Percentiles rank a stretch among this genome's conserved stretches.
Conservation (phyloP, 768 basidiomycete species). For the Russula vinacea region DNA sequence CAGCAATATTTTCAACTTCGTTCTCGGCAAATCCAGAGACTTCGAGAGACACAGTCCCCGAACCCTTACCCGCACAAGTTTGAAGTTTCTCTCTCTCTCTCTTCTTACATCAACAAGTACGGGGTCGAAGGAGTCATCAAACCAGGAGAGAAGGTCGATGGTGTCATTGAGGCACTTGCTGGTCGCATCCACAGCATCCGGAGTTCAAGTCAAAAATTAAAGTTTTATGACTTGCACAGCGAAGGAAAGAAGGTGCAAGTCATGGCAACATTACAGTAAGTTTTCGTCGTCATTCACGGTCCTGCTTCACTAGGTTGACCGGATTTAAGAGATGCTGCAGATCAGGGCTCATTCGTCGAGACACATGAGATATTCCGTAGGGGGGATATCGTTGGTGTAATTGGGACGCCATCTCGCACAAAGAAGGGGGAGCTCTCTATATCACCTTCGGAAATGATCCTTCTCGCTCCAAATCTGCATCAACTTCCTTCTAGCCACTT, state of each 20-base stretch:
- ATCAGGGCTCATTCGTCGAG: conserved; percentile 61
- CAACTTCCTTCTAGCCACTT: conserved; percentile 90
- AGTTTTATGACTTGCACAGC: conserved; percentile 91
- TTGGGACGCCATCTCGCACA: conserved; percentile 84
- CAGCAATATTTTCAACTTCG: conserved; percentile 98
- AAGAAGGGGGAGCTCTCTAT: conserved; percentile 96
- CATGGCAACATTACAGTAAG: conserved; percentile 84
- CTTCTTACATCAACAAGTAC: conserved; percentile 69
- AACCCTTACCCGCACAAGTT: conserved; percentile 99
- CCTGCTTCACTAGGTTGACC: conserved; percentile 1
- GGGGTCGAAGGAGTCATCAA: conserved; percentile 68
- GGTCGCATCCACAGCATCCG: conserved; percentile 93
- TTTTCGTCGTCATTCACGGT: conserved; percentile 20
- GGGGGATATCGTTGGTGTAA: conserved; percentile 94
- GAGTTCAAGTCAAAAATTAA: conserved; percentile 73
- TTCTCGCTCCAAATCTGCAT: conserved; percentile 95
- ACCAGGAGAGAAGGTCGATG: conserved; percentile 62
- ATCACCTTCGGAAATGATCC: conserved; percentile 70
- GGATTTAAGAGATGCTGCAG: conserved; percentile 53
- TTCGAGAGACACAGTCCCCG: conserved; percentile 80
- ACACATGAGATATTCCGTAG: conserved; percentile 87
- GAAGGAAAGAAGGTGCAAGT: conserved; percentile 95
- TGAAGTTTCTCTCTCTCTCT: conserved; percentile 74
- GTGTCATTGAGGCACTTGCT: conserved; percentile 62
- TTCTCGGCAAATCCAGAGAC: conserved; percentile 79